Evolutionary conservation across 495 filamentous ascomycete species (phyloP).

Genomic region (Tuber aestivum): DNA sequence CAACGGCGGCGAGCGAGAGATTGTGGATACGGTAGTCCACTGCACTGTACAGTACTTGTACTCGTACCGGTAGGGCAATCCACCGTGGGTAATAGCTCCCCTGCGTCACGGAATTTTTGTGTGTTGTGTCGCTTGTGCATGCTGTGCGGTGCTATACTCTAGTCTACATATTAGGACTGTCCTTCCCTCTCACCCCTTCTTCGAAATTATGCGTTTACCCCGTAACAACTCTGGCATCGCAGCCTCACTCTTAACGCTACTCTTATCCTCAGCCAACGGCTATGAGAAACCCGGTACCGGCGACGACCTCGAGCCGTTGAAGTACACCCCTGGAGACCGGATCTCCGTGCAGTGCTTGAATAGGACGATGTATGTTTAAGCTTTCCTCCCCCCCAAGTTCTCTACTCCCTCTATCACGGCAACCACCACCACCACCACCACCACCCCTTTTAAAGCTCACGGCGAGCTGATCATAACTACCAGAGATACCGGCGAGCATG

Average conservation of each 20-base stretch:
- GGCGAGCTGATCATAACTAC: background rate
- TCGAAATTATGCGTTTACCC: background rate
- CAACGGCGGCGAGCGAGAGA: background rate
- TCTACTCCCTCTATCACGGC: background rate
- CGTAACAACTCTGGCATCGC: background rate
- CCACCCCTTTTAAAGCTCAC: conserved; percentile 7
- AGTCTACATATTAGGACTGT: background rate
- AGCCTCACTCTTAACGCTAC: background rate
- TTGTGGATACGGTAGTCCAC: background rate
- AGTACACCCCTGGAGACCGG: conserved; percentile 23
- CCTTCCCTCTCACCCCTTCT: background rate
- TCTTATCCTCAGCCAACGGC: background rate
- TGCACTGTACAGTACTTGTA: too few relatives aligned
- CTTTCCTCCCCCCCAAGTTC: background rate
- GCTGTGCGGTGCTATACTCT: background rate
- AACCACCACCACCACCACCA: too few relatives aligned
- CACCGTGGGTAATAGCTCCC: background rate
- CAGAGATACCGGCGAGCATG: conserved; percentile 66
- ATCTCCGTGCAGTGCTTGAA: conserved; percentile 49
- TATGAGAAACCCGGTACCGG: conserved; percentile 3
- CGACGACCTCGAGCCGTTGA: conserved; percentile 8
- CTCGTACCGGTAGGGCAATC: too few relatives aligned
- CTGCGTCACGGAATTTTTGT: background rate
- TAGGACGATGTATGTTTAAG: conserved; percentile 49
- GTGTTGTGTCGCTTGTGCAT: background rate